These are phyloP conservation scores for Taphrina wiesneri DNA, from an alignment of 1,139 yeast species.

Conservation along the genomic window DNA sequence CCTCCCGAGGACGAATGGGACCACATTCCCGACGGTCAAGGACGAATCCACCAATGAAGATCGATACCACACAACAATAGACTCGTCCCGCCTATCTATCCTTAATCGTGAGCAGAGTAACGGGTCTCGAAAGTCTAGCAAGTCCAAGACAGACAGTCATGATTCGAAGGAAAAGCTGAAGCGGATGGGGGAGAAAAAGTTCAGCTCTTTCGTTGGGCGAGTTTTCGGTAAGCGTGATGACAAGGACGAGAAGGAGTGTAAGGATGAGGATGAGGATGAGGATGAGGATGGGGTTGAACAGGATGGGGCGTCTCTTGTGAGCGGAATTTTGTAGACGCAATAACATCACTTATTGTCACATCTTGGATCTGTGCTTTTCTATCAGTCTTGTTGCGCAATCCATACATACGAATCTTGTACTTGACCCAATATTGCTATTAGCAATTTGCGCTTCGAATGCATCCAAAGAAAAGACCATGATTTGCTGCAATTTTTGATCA, in stretches of 20 bases:
- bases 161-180: slow-evolving; percentile 8
- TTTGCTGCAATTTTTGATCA: too few species aligned
- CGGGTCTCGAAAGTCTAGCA: slow-evolving; percentile 9
- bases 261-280: neutral
- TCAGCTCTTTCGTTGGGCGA: slow-evolving; percentile 26
- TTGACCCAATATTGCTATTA: too few species aligned
- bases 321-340: neutral
- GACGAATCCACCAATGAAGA: neutral
- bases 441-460: too few species aligned
- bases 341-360: neutral
- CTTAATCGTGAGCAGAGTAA: slow-evolving; percentile 11
- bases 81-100: neutral
- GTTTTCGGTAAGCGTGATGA: slow-evolving; percentile 26
- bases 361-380: neutral
- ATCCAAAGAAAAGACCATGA: too few species aligned
- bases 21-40: neutral
- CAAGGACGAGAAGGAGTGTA: neutral
- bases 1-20: neutral
- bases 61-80: slow-evolving; percentile 23
- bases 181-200: slow-evolving; percentile 13
- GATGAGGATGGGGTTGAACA: neutral
- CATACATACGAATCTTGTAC: too few species aligned
- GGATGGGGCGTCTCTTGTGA: neutral
- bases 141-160: slow-evolving; percentile 13
- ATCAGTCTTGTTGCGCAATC: too few species aligned